A percentile compares a stretch with the other conserved stretches of the same genome.
Conservation (phyloP, 1,284 basidiomycete genomes). For the Nidula niveotomentosa region DNA sequence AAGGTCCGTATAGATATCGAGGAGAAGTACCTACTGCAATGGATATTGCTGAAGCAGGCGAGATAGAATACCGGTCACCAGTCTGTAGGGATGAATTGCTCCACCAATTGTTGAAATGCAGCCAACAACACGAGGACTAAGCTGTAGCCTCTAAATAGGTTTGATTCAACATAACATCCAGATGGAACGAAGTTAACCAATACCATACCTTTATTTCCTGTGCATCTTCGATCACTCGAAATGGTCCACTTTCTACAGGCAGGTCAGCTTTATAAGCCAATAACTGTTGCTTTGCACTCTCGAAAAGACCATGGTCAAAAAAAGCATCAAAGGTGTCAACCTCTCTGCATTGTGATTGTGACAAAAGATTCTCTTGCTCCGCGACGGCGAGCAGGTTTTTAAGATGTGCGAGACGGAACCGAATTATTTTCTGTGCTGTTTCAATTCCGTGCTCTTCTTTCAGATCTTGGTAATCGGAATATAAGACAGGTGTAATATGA, state of each 20-base stretch:
- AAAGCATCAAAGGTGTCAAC: constrained; percentile 46
- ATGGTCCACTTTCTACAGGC: constrained; percentile 32
- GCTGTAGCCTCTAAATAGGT: too few species aligned
- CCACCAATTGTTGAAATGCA: constrained; percentile 41
- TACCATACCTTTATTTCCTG: constrained; percentile 21
- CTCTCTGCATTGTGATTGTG: constrained; percentile 37
- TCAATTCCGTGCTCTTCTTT: constrained; percentile 41
- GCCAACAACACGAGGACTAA: constrained; percentile 26
- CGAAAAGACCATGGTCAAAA: constrained; percentile 30
- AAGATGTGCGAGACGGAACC: constrained; percentile 54
- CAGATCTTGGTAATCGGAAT: constrained; percentile 56
- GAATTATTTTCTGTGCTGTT: constrained; percentile 49
- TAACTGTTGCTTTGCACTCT: constrained; percentile 33
- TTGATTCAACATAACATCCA: too few species aligned
- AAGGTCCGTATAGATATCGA: too few species aligned
- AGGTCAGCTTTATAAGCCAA: constrained; percentile 35
- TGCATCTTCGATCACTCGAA: constrained; percentile 23
- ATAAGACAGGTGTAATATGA: constrained; percentile 63
- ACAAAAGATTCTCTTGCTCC: constrained; percentile 37
- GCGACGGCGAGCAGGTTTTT: constrained; percentile 40
- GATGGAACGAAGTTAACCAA: too few species aligned
- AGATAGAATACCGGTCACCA: constrained; percentile 43
- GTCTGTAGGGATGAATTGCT: constrained; percentile 49
- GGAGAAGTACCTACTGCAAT: constrained; percentile 6
- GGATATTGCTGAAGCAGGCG: constrained; percentile 38